These are phyloP conservation scores for Paecilomyces sp. DNA, from an alignment of 2,329 filamentous ascomycete genomes.

Conservation along the genomic window DNA sequence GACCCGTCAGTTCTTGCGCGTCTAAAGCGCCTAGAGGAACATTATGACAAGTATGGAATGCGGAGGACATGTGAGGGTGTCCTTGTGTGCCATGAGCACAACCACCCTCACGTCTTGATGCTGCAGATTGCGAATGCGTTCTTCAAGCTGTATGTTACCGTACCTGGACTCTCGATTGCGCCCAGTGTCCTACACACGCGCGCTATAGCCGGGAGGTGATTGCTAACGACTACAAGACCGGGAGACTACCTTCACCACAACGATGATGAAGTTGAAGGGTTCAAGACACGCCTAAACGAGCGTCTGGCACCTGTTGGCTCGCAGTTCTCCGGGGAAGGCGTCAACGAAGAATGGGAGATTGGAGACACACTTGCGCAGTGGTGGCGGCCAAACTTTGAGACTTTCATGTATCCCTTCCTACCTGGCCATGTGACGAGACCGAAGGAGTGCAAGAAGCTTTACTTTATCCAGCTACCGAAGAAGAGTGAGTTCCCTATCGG, in stretches of 20 bases:
- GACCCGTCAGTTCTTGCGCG: constrained; percentile 92
- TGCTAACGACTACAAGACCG: constrained; percentile 45
- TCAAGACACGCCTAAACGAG: constrained; percentile 88
- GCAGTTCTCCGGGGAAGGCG: constrained; percentile 71
- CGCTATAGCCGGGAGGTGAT: not conserved
- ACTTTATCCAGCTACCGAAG: constrained; percentile 89
- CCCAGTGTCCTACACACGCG: not conserved
- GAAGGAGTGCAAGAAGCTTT: constrained; percentile 99
- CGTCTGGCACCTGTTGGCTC: constrained; percentile 86
- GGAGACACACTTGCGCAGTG: constrained; percentile 94
- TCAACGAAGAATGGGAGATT: constrained; percentile 90
- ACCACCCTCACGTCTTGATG: constrained; percentile 98
- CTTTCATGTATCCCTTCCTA: constrained; percentile 98
- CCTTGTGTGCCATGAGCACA: constrained; percentile 96
- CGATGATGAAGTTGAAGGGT: constrained; percentile 89
- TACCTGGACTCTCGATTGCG: not conserved
- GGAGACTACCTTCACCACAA: constrained; percentile 84
- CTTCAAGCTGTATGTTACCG: constrained; percentile 69
- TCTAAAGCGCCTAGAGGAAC: constrained; percentile 88
- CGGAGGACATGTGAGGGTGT: constrained; percentile 94
- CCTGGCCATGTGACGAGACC: constrained; percentile 92
- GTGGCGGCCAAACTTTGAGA: constrained; percentile 99
- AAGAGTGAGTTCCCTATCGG: constrained; percentile 59
- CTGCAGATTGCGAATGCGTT: constrained; percentile 98
- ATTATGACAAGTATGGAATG: constrained; percentile 91